Percentiles rank a stretch among this genome's conserved stretches.
Evolutionary conservation across 1,284 basidiomycete species (phyloP).

Genomic region (Papiliotrema fonsecae): DNA sequence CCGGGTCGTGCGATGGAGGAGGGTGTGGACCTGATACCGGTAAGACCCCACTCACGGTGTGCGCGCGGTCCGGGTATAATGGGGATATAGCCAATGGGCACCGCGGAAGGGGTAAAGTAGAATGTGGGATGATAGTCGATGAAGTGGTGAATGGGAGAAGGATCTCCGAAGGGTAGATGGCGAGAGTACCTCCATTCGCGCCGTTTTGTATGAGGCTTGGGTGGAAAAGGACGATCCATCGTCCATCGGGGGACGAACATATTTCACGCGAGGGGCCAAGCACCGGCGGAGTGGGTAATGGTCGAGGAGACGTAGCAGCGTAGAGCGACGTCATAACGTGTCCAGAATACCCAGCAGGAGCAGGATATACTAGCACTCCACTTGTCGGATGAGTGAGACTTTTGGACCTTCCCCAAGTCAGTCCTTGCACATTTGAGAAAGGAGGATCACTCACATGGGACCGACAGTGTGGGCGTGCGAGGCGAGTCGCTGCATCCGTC

Average conservation of each 20-base stretch:
- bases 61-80: constrained; percentile 28
- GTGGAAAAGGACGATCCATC: constrained; percentile 32
- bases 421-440: background rate
- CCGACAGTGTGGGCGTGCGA: background rate
- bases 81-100: constrained; percentile 24
- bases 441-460: background rate
- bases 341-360: constrained; percentile 7
- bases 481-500: background rate
- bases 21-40: constrained; percentile 20
- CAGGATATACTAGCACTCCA: constrained; percentile 15
- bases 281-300: constrained; percentile 17
- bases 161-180: constrained; percentile 20
- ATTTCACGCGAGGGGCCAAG: constrained; percentile 19
- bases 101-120: constrained; percentile 20
- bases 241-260: constrained; percentile 28
- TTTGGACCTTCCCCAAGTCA: background rate
- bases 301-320: constrained; percentile 13
- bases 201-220: constrained; percentile 9
- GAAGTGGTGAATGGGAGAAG: constrained; percentile 20
- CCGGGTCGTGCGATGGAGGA: constrained; percentile 13
- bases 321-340: constrained; percentile 16
- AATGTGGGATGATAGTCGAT: constrained; percentile 15
- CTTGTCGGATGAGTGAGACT: constrained; percentile 12
- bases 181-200: constrained; percentile 20
- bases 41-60: background rate